Evolutionary conservation across 1,284 basidiomycete genomes (phyloP), one percentile per base, ranked within the genome.

Genomic region (Malassezia slooffiae): DNA sequence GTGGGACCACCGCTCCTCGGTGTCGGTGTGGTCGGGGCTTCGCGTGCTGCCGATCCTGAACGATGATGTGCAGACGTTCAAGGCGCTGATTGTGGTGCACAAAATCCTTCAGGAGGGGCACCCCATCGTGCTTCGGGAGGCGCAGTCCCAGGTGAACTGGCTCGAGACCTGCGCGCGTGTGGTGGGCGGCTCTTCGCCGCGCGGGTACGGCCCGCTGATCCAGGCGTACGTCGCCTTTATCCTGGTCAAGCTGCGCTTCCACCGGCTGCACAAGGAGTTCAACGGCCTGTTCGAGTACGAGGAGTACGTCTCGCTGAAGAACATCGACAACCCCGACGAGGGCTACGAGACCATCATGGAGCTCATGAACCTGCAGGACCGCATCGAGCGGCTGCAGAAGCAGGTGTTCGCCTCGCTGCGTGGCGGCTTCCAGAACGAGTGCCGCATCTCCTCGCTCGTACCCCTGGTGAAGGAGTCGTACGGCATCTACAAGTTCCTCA

Each of bases 311-410:
- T 66, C 62, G n/a, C 58, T 69, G 48, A 69, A 69, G 43, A 67
- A 67, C 50, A 69, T 69, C 38, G 65, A 69, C 55, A 67, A 69
- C 40, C 67, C 67, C 0, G 64, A 69, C 43, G 67, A 69, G 38
- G 67, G 64, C 10, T 69, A 67, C 49, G 67, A 69, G 51, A 69
- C 67, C 22, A 69, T 69, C 49, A 64, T 66, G 46, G 65, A 69
- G 35, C 57, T 69, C 37, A 69, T 69, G 67, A 66, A 60, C 46
- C 51, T 69, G 19, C 66, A 69, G 47, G 65, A 69, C 40, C 59
- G 64, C 45, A 69, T 69, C 44, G 67, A 69, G 43, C 56, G 57
- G 44, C 60, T 67, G 51, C 65, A 67, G 45, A 66, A 67, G 47
- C 59, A 64, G 40, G 61, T 69, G 51, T 69, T 69, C 46, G 55